Base-by-base conservation (phyloP, 257 asterid species). In the Nicotiana attenuata region DNA sequence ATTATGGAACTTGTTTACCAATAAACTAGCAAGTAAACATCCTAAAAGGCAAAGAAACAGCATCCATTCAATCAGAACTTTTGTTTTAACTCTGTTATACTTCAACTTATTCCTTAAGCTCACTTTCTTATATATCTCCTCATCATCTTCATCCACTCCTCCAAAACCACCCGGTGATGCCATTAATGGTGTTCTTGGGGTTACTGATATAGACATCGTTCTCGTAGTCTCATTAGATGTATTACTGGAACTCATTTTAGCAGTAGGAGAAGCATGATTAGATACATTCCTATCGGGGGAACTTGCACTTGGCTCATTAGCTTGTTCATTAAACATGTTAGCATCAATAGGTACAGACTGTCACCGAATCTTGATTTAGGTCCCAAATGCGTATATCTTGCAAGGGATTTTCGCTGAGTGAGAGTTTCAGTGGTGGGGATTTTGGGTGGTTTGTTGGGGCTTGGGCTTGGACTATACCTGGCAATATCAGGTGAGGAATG, bases 281-380 rank as follows among this genome's bases (percentile, higher is more conserved):
- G 95, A 88, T 10, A 77, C 29, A 47, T 61, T 82, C 7, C 85
- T 55, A 75, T 50, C 17, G 15, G 79, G 59, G 56, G 78, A 45
- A 71, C 28, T 1, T 56, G 61, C 20, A 55, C 61, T 65, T 50
- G 13, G 76, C 63, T 87, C 80, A 28, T 19, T 87, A 28, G 20
- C 87, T 71, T 65, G 81, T n/a, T 88, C 94, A 38, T 88, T 87
- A 71, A 81, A 61, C 83, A 85, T 17, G 7, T 63, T 66, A 67
- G 60, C 57, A 84, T 92, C 92, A 55, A 90, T 79, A 26, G 81
- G 80, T 29, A 82, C 52, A 56, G 97, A 82, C 26, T 87, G 97
- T 66, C 97, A 28, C 97, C 98, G 65, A 94, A 93, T 83, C 97
- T 92, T 1, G 98, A 93, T 82, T 91, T 94, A 64, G 98, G 97